These are phyloP conservation scores for Pyrenophora seminiperda DNA, from an alignment of 2,329 filamentous ascomycete species.

Conservation along the genomic window DNA sequence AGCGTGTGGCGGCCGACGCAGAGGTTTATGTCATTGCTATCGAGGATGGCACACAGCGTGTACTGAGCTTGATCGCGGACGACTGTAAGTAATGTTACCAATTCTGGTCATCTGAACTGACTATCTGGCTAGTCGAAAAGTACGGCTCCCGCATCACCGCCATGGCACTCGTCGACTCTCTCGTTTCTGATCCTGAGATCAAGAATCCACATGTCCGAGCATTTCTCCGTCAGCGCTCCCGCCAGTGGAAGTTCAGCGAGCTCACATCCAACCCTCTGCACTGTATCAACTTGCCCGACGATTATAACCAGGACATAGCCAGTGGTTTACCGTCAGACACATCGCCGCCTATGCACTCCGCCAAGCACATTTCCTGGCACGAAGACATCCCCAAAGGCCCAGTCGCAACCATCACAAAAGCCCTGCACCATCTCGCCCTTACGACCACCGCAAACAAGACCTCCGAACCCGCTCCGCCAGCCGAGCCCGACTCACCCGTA, in stretches of 20 bases:
- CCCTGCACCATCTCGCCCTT: conserved; percentile 16
- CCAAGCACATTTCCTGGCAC: conserved; percentile 21
- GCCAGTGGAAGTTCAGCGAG: conserved; percentile 40
- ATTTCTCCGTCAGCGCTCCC: conserved; percentile 41
- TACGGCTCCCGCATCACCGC: conserved; percentile 35
- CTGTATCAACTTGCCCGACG: conserved; percentile 32
- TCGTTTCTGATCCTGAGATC: conserved; percentile 29
- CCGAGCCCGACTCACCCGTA: neutral
- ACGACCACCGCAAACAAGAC: neutral
- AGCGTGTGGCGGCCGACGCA: conserved; percentile 55
- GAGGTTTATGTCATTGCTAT: conserved; percentile 73
- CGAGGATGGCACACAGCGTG: conserved; percentile 66
- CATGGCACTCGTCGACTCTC: conserved; percentile 40
- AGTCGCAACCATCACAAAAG: conserved; percentile 9
- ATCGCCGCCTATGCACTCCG: neutral
- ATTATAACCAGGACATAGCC: conserved; percentile 15
- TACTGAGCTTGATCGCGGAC: conserved; percentile 63
- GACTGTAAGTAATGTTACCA: conserved; percentile 52
- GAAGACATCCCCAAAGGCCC: conserved; percentile 9
- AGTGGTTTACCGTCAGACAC: neutral
- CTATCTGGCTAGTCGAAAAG: conserved; percentile 24
- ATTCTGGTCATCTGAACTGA: neutral
- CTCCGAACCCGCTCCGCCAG: neutral
- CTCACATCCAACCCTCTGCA: conserved; percentile 20
- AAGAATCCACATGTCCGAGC: conserved; percentile 27